A percentile compares a stretch with the other conserved stretches of the same genome.
These are phyloP conservation scores for Gomphus bonarii DNA, from an alignment of 1,284 basidiomycete species.

Conservation along the genomic window DNA sequence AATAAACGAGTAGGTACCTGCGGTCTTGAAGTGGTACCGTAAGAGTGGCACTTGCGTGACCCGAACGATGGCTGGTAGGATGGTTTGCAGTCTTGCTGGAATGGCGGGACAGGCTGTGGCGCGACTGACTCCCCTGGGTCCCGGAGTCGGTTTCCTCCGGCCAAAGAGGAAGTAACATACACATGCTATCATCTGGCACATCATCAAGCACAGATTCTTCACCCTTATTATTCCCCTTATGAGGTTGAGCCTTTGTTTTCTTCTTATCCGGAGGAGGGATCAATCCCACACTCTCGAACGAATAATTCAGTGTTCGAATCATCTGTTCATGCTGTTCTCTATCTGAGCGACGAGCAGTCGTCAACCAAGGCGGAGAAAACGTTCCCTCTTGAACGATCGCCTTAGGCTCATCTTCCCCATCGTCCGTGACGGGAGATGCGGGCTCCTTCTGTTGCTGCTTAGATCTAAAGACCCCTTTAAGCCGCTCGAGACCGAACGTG, in stretches of 20 bases:
- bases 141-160: constrained; percentile 55
- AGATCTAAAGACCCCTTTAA: constrained; percentile 21
- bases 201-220: constrained; percentile 42
- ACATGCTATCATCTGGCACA: constrained; percentile 55
- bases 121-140: constrained; percentile 16
- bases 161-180: constrained; percentile 78
- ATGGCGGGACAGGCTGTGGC: neutral
- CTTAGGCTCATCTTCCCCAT: constrained; percentile 5
- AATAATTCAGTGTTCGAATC: constrained; percentile 67
- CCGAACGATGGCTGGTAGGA: constrained; percentile 13
- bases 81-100: neutral
- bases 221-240: constrained; percentile 9
- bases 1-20: constrained; percentile 65
- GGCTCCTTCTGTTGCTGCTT: constrained; percentile 11
- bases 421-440: constrained; percentile 6
- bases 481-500: constrained; percentile 9
- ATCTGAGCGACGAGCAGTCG: constrained; percentile 1
- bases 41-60: constrained; percentile 26
- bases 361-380: constrained; percentile 5
- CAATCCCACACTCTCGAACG: constrained; percentile 35
- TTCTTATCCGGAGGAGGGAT: constrained; percentile 22
- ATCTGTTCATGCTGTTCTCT: constrained; percentile 45
- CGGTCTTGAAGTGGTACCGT: constrained; percentile 40
- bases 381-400: neutral
- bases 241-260: constrained; percentile 16